Base-by-base conservation (phyloP, 345 rosid genomes). In the Populus nigra region DNA sequence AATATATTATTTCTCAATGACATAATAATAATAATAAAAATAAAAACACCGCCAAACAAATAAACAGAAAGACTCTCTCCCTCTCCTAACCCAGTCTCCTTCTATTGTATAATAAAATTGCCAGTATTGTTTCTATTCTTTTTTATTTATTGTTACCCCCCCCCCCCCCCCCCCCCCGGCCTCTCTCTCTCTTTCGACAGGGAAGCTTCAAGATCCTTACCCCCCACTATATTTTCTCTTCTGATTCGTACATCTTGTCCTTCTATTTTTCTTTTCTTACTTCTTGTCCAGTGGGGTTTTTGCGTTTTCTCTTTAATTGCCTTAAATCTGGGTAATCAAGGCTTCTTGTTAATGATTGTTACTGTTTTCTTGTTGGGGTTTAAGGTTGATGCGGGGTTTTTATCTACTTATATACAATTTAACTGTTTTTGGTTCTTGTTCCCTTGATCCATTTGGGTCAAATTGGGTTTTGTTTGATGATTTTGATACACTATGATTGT, bases 191-290 rank as follows among this genome's bases (percentile, higher is more conserved):
- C 31, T 16, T 38, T 68, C 31, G 41, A 27, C 59, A 38, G 73
- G 81, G 73, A 23, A 68, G 63, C 27, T n/a, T 72, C 76, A 9
- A 78, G 61, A 73, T 73, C 68, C 38, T 50, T 35, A 27, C n/a
- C 57, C 69, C 27, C 39, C 22, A 12, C 45, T 38, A 13, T 39
- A 12, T 12, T 36, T 36, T 45, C 43, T 63, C 11, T 33, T 65
- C 22, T 25, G 65, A 16, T 65, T 45, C 27, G 69, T 1, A 4
- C 43, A 13, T 69, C 38, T 5, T 38, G 27, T 47, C 18, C 9
- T 3, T 53, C 18, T 49, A 33, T 33, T 33, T 33, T 57, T n/a
- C 33, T n/a, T 11, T 11, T 25, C 6, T 13, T 47, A 43, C 66
- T 38, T 36, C 62, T 73, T 41, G 31, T 36, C 4, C 11, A 53